Evolutionary conservation across 2,329 filamentous ascomycete species (phyloP), one percentile per base, ranked within the genome.

Genomic region (Colletotrichum sp.): DNA sequence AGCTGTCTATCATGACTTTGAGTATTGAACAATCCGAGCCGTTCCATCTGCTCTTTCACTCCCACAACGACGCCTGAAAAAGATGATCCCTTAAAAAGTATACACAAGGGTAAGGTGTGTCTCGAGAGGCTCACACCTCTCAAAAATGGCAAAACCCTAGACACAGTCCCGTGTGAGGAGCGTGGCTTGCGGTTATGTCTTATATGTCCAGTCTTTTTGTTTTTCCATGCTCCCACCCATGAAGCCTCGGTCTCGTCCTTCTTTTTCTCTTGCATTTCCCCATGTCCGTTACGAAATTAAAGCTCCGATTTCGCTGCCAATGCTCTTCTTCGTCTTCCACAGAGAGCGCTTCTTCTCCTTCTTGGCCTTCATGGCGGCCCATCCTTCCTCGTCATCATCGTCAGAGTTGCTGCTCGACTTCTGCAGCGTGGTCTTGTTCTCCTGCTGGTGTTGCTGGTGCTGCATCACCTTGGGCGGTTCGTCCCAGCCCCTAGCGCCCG

Each of bases 351-450:
- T 94, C 86, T 93, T 91, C 73, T 93, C 92, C 74, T 92, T 87
- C 85, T 93, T 93, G 72, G 91, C 91, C 81, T 91, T 92, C 92
- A 94, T 93, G 34, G 92, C 91, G 77, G 91, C 92, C 93, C 93
- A 94, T 18, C 91, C 93, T 80, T 93, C 87, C 69, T 94, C 92
- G 21, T 94, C 92, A 71, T 92, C 91, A 64, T 94, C 92, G 36
- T 93, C 91, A 16, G 85, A 85, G 26, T 85, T 86, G 32, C 85
- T 85, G 13, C 82, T 84, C 3, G 86, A 81, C 72, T 87, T 85
- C 4, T 86, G 82, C 4, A 84, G 82, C 73, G 83, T 87, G 32
- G 83, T 83, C 68, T 84, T 86, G 43, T 80, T 73, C 21, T 69
- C 59, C 18, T 66, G 55, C 30, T 66, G 59, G 16, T 74, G 72